These are phyloP conservation scores for Aegilops longissima DNA, from an alignment of 176 grass and related monocot genomes.

Conservation along the genomic window DNA sequence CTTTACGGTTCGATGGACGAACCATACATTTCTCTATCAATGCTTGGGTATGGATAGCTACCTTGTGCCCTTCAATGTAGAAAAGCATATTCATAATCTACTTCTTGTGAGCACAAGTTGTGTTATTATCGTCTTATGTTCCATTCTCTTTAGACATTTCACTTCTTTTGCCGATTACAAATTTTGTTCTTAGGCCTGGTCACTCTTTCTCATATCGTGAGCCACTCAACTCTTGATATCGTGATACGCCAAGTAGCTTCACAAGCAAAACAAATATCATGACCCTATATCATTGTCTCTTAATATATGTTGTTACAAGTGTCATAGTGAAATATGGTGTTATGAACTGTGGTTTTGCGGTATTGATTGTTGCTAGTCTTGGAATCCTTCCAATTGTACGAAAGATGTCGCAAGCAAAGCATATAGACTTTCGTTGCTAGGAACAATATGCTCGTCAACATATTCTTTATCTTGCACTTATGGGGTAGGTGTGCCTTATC, in stretches of 20 bases:
- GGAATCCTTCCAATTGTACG: constrained; percentile 73
- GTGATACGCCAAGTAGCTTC: neutral
- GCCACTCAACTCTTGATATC: neutral
- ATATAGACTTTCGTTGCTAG: constrained; percentile 83
- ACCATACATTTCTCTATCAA: constrained; percentile 85
- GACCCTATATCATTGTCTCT: neutral
- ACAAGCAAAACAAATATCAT: neutral
- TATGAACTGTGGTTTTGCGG: constrained; percentile 30
- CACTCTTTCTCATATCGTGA: neutral
- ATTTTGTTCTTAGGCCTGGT: constrained; percentile 8
- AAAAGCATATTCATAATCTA: constrained; percentile 12
- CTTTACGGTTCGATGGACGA: constrained; percentile 56
- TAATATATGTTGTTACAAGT: constrained; percentile 13
- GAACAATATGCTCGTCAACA: constrained; percentile 64
- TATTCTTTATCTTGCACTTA: constrained; percentile 72
- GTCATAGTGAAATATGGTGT: constrained; percentile 11
- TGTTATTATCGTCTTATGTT: neutral
- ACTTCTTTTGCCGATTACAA: constrained; percentile 20
- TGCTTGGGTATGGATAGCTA: constrained; percentile 76
- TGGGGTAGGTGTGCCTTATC: constrained; percentile 56
- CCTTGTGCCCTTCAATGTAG: neutral
- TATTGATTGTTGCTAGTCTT: constrained; percentile 77
- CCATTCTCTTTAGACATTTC: constrained; percentile 1
- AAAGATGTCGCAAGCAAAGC: constrained; percentile 75
- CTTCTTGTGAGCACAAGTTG: neutral